Evolutionary conservation across 805 yeast species (phyloP), one percentile per base, ranked within the genome.

Genomic region (Yarrowia deformans): DNA sequence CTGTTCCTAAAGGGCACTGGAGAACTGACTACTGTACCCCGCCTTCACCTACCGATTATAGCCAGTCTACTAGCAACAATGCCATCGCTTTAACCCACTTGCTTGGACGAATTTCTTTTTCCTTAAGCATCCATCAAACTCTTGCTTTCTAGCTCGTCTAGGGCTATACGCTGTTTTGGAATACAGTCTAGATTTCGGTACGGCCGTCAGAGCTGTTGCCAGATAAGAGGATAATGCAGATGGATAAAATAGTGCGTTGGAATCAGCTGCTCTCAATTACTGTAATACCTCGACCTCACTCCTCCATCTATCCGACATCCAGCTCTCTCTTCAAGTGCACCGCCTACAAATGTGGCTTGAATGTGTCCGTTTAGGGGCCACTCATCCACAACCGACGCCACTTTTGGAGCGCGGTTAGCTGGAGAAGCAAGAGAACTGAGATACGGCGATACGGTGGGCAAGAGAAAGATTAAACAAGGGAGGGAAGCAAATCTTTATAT

Each of bases 271-370:
- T 34, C 10, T 9, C 37, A 34, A 23, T 23, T 23, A 23, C n/a
- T n/a, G n/a, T 23, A 23, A 23, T 4, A 23, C n/a, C n/a, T 23
- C 29, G 4, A 23, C 4, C 4, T 2, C 29, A 23, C 29, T 34
- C 10, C 37, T 1, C 8, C 37, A 34, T 7, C 6, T 34, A 34
- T 34, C 1, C 37, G 37, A 7, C 37, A 34, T 34, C n/a, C 45
- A 16, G 3, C 18, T 18, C 14, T 16, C 29, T 45, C 49, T 19
- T 2, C 12, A 3, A 10, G 34, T 48, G 52, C 52, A 48, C 52
- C 4, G 52, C 54, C 39, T 23, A n/a, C n/a, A 32, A 48, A 12
- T 52, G 58, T 52, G 58, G 58, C 58, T 52, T 52, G n/a, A 13
- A 35, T 8, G 7, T 52, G 32, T 18, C 19, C 58, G 58, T 52